Base-by-base conservation (phyloP, 306 rosid genomes). In the Vicia faba region DNA sequence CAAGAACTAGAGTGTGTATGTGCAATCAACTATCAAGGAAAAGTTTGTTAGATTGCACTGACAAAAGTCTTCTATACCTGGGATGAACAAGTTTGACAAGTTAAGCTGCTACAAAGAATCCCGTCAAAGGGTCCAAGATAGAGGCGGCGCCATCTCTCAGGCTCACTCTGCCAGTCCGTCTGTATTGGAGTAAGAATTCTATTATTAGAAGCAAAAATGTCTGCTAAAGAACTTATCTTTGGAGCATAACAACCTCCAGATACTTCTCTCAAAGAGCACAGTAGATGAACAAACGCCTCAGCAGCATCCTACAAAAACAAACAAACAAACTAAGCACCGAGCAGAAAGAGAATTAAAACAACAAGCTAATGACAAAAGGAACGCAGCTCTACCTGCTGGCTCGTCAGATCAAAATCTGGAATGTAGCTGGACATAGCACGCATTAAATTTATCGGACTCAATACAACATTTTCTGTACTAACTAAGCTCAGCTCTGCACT, bases 41-140 rank as follows among this genome's bases (percentile, higher is more conserved):
- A 59, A 14, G 38, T 23, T 50, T 18, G n/a, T 10, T 5, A 61
- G 11, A 69, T 31, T 72, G 51, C 64, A 60, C 40, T 70, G 26
- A 56, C 41, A 67, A 70, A 75, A 68, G 70, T 38, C 51, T 69
- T 12, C 20, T 33, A 44, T 77, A 93, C 96, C 97, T 86, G 91
- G 12, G 96, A 84, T 50, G 89, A 84, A 78, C 98, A 93, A 67
- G 84, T 93, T 80, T 68, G 88, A 74, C 98, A 93, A 56, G 93
- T 84, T 66, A 93, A 83, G 72, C 79, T 79, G 82, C 98, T 93
- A 72, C 89, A 81, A 61, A 93, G 93, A 82, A 88, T 82, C 81
- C 97, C 98, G 71, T 93, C 91, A 75, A 93, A 87, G 46, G 98
- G 95, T 79, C 96, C 96, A 77, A 93, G 81, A 77, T 81, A 84